Evolutionary conservation across 495 filamentous ascomycete genomes (phyloP).

Genomic region (Xylaria bambusicola): DNA sequence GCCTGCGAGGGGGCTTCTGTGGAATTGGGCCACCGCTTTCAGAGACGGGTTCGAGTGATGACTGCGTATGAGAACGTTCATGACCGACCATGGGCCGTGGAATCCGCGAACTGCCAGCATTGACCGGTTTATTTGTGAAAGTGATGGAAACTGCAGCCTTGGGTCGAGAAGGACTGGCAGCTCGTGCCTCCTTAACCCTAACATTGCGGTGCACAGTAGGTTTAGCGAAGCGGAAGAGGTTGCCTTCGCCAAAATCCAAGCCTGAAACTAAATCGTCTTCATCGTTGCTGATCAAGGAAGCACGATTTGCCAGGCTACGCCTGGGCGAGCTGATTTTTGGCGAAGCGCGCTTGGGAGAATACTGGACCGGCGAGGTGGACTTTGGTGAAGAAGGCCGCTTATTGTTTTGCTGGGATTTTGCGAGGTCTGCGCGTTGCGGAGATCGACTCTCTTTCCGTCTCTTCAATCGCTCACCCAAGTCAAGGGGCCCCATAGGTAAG

Average conservation of each 20-base stretch:
- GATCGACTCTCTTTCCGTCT: slow-evolving; percentile 61
- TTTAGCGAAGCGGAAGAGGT: slow-evolving; percentile 77
- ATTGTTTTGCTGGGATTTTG: slow-evolving; percentile 30
- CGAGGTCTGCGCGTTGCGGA: slow-evolving; percentile 33
- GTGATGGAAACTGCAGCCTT: slow-evolving; percentile 83
- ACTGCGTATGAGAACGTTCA: slow-evolving; percentile 63
- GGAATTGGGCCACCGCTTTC: slow-evolving; percentile 79
- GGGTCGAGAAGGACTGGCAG: slow-evolving; percentile 63
- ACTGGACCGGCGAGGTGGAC: slow-evolving; percentile 5
- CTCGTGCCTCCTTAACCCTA: slow-evolving; percentile 72
- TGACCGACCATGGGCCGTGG: slow-evolving; percentile 65
- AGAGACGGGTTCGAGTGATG: slow-evolving; percentile 89
- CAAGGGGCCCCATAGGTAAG: slow-evolving; percentile 77
- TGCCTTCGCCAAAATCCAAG: slow-evolving; percentile 82
- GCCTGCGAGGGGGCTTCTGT: slow-evolving; percentile 48
- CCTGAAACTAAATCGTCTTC: slow-evolving; percentile 86
- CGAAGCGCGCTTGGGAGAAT: slow-evolving; percentile 1
- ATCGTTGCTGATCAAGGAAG: slow-evolving; percentile 38
- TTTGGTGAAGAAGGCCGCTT: slow-evolving; percentile 24
- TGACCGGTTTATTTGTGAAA: slow-evolving; percentile 73
- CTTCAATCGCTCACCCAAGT: slow-evolving; percentile 75
- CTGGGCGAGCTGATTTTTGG: not conserved
- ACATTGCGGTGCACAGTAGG: slow-evolving; percentile 90
- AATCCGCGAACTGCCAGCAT: slow-evolving; percentile 43
- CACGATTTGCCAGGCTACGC: slow-evolving; percentile 15